Evolutionary conservation across 768 basidiomycete genomes (phyloP), one percentile per base, ranked within the genome.

Genomic region (Lentinus tigrinus): DNA sequence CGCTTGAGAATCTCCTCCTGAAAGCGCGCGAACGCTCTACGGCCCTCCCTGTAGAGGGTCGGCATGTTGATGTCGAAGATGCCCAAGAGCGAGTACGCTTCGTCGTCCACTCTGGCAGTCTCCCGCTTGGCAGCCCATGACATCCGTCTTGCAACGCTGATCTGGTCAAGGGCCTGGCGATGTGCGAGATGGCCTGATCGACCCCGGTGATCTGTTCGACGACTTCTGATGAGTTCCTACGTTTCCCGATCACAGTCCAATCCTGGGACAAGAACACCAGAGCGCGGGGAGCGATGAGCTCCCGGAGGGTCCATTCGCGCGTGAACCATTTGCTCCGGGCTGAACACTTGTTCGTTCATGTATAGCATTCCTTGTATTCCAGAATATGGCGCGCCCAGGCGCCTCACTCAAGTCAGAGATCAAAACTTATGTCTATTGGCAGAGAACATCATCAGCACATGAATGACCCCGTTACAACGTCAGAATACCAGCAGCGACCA

Each of bases 31-130:
- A 62, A 62, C 38, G 61, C 47, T 5, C 47, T 31, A 4, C 28
- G 46, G 3, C 61, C 61, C 21, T 62, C 61, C 23, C 61, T 56
- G 17, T 62, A 62, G 3, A 55, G 38, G 2, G 56, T 55, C 10
- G 56, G 28, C 56, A 62, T 56, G 37, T 57, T 44, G 14, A 62
- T 49, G 14, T 27, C 61, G 27, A 62, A 62, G 21, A 62, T 48
- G n/a, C 61, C 61, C 48, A 62, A 51, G 26, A 62, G 53, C 9
- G 47, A 50, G 43, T 62, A 62, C n/a, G 61, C 61, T 47, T 57
- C 34, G 28, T 62, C 61, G 36, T 62, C 61, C 24, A 54, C 23
- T 2, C 53, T 38, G 1, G 61, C 54, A 42, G 61, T 54, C 14
- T 27, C 38, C 2, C 61, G 61, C n/a, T 16, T 21, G 4, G 61